Evolutionary conservation across 495 filamentous ascomycete species (phyloP).

Genomic region (Penicillium roqueforti): DNA sequence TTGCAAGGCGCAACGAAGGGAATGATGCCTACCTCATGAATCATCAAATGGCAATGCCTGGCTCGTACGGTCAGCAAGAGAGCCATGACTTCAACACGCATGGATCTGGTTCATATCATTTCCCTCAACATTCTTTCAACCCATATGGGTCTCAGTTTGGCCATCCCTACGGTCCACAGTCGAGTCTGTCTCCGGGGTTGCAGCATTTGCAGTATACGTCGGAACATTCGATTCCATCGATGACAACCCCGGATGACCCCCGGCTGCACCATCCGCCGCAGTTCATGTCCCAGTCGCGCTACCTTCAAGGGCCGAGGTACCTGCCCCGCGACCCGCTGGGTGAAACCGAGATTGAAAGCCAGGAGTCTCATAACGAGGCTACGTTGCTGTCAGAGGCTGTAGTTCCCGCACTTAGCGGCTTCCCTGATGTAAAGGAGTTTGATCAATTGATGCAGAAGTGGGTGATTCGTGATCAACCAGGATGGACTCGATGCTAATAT

Average conservation of each 20-base stretch:
- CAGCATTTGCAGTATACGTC: slow-evolving; percentile 36
- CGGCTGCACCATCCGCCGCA: slow-evolving; percentile 32
- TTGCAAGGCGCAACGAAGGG: slow-evolving; percentile 36
- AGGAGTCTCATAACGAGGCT: slow-evolving; percentile 41
- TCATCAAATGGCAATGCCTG: slow-evolving; percentile 33
- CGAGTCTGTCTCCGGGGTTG: slow-evolving; percentile 24
- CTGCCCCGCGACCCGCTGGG: slow-evolving; percentile 33
- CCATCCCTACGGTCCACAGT: slow-evolving; percentile 33
- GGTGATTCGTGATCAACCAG: background rate
- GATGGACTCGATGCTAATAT: background rate
- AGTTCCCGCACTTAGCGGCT: slow-evolving; percentile 44
- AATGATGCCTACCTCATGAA: slow-evolving; percentile 39
- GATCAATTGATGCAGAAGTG: slow-evolving; percentile 53
- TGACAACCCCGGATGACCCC: slow-evolving; percentile 29
- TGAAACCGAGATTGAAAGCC: slow-evolving; percentile 42
- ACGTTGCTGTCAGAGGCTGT: slow-evolving; percentile 45
- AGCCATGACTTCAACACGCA: slow-evolving; percentile 31
- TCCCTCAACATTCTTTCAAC: slow-evolving; percentile 34
- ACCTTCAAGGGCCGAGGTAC: slow-evolving; percentile 35
- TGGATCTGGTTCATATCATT: slow-evolving; percentile 34
- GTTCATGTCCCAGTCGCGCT: slow-evolving; percentile 36
- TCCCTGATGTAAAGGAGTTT: slow-evolving; percentile 51
- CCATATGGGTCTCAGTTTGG: slow-evolving; percentile 35
- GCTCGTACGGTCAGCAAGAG: slow-evolving; percentile 33
- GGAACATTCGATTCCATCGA: slow-evolving; percentile 33